Evolutionary conservation across 805 yeast genomes (phyloP).

Genomic region (Yarrowia alimentaria): DNA sequence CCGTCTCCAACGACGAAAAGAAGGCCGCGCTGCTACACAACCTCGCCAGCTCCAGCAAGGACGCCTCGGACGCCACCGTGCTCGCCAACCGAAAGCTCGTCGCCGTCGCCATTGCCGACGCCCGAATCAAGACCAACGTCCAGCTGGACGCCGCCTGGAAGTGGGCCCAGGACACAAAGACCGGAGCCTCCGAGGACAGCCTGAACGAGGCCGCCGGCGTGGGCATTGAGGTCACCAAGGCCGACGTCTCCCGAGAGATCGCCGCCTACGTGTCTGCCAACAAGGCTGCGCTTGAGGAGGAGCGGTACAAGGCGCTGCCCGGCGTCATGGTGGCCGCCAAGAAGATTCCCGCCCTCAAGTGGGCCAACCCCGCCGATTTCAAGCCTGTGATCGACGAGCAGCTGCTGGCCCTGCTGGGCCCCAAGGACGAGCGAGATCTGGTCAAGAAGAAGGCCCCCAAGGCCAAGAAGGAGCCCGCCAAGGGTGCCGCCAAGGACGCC

Average conservation of each 20-base stretch:
- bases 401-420: conserved; percentile 74
- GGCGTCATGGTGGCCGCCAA: conserved; percentile 73
- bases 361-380: conserved; percentile 87
- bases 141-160: conserved; percentile 77
- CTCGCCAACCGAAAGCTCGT: conserved; percentile 51
- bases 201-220: conserved; percentile 68
- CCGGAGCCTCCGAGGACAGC: conserved; percentile 47
- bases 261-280: conserved; percentile 57
- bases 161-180: conserved; percentile 52
- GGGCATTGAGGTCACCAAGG: conserved; percentile 69
- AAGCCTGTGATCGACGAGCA: conserved; percentile 84
- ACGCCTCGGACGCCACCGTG: conserved; percentile 44
- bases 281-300: conserved; percentile 58
- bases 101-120: conserved; percentile 61
- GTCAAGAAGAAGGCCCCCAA: conserved; percentile 70
- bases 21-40: conserved; percentile 67
- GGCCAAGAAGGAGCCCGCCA: conserved; percentile 39
- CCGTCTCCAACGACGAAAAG: conserved; percentile 53
- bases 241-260: conserved; percentile 60
- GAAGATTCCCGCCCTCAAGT: conserved; percentile 70
- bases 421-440: conserved; percentile 92
- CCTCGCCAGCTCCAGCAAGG: conserved; percentile 71
- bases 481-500: conserved; percentile 33
- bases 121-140: conserved; percentile 60
- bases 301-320: conserved; percentile 80